Conservation (phyloP, 2,329 filamentous ascomycete species). For the Ceratocystis albifundus region DNA sequence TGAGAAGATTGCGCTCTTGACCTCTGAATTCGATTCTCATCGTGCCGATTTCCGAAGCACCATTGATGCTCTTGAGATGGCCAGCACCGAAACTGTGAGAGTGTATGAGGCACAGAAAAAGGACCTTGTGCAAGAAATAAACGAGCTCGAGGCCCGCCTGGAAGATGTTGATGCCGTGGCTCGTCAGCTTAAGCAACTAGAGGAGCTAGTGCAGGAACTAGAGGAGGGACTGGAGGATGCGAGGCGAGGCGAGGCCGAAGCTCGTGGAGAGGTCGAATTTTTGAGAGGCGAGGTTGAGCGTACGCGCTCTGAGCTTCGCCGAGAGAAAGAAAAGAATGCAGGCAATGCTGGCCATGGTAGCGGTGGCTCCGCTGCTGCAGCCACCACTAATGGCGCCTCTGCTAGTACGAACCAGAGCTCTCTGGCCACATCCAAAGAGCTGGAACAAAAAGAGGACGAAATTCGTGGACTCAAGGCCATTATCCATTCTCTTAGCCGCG, state of each 20-base stretch:
- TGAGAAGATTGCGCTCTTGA: conserved; percentile 87
- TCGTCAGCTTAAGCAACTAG: conserved; percentile 81
- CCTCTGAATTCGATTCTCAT: conserved; percentile 87
- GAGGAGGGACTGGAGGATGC: conserved; percentile 96
- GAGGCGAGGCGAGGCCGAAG: conserved; percentile 84
- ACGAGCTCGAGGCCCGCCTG: conserved; percentile 67
- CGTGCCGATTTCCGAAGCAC: conserved; percentile 93
- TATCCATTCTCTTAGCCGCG: conserved; percentile 85
- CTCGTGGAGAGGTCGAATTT: conserved; percentile 90
- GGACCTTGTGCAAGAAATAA: conserved; percentile 69
- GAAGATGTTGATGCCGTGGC: conserved; percentile 89
- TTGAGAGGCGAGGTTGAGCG: conserved; percentile 87
- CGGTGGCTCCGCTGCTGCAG: conserved; percentile 29
- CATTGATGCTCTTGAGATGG: conserved; percentile 90
- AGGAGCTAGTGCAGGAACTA: conserved; percentile 90
- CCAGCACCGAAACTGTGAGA: conserved; percentile 85
- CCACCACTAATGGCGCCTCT: conserved; percentile 12
- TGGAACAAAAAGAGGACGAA: conserved; percentile 93
- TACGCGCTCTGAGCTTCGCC: conserved; percentile 72
- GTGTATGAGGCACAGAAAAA: conserved; percentile 93
- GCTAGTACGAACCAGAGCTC: neutral
- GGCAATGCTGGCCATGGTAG: conserved; percentile 41
- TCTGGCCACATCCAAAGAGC: conserved; percentile 48
- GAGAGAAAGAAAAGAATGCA: conserved; percentile 69
- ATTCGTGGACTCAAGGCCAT: conserved; percentile 95